Base-by-base conservation (phyloP, 2,329 filamentous ascomycete species). In the Zymoseptoria tritici region DNA sequence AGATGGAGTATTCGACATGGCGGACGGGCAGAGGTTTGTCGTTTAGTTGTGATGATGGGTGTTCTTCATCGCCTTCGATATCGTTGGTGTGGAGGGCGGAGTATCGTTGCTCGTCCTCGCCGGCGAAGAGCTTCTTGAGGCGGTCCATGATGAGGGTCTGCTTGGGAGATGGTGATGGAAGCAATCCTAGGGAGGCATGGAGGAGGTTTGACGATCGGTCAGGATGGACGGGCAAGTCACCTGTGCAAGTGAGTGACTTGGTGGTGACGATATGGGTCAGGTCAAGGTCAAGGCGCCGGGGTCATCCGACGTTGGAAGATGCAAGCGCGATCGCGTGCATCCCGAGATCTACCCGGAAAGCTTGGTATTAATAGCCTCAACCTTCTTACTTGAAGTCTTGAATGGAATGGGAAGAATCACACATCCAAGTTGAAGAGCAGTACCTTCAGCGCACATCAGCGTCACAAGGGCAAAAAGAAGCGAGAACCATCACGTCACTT, bases 1-100 rank as follows among this genome's bases (percentile, higher is more conserved):
- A 97, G 71, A 96, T 87, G 67, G 77, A 78, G 76, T 97, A 99
- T 73, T 95, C 90, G 42, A 90, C 71, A 85, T 89, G 91, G 63
- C 91, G 96, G 77, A 96, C 96, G 42, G 52, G 52, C 16, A 21
- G 51, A 50, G 55, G 42, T 46, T 42, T 58, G 22, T 19, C 11
- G 11, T 52, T 31, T 11, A 7, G 21, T 16, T 50, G 49, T 7
- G 36, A n/a, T 13, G 36, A 22, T 54, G 59, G 57, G 53, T 46
- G 54, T 49, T 58, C 56, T 55, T 57, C 54, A 22, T 67, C 64
- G 50, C 57, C 60, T 42, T 63, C 62, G 20, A 57, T 60, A 29
- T 66, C 64, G 52, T 62, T 62, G 58, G 66, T 62, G 19, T 62
- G 62, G 9, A 72, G 62, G 9, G 69, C 65, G 57, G 70, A 68